A percentile compares a stretch with the other conserved stretches of the same genome.
Conservation (phyloP, 2,329 filamentous ascomycete species). For the Chaetomiaceae sp. region DNA sequence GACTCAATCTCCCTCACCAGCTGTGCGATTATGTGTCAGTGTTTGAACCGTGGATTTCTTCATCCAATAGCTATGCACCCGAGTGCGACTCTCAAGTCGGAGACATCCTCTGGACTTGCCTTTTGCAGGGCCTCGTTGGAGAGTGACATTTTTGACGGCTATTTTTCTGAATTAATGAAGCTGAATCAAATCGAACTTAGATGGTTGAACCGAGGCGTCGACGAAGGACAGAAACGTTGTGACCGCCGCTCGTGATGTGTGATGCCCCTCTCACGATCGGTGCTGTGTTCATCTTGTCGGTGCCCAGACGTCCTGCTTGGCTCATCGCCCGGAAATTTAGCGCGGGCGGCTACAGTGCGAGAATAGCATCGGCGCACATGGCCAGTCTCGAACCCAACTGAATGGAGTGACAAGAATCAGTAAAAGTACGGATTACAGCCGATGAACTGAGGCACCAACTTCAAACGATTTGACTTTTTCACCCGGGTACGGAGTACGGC, state of each 20-base stretch:
- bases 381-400: background rate
- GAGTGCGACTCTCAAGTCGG: too few relatives aligned
- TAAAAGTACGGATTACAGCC: too few relatives aligned
- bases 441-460: too few relatives aligned
- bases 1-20: conserved; percentile 90
- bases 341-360: background rate
- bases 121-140: conserved; percentile 92
- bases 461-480: too few relatives aligned
- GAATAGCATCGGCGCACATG: background rate
- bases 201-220: too few relatives aligned
- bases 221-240: background rate
- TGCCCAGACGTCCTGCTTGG: too few relatives aligned
- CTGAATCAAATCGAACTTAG: background rate
- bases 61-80: too few relatives aligned
- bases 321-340: conserved; percentile 1
- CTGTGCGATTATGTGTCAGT: conserved; percentile 40
- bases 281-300: background rate
- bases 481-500: too few relatives aligned
- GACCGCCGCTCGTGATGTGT: background rate
- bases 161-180: background rate
- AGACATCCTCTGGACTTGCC: conserved; percentile 45
- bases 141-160: conserved; percentile 67
- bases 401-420: background rate
- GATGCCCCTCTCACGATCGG: background rate
- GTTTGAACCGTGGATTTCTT: too few relatives aligned